Conservation (phyloP, 352 stramenopile genomes). For the Globisporangium alternatum region DNA sequence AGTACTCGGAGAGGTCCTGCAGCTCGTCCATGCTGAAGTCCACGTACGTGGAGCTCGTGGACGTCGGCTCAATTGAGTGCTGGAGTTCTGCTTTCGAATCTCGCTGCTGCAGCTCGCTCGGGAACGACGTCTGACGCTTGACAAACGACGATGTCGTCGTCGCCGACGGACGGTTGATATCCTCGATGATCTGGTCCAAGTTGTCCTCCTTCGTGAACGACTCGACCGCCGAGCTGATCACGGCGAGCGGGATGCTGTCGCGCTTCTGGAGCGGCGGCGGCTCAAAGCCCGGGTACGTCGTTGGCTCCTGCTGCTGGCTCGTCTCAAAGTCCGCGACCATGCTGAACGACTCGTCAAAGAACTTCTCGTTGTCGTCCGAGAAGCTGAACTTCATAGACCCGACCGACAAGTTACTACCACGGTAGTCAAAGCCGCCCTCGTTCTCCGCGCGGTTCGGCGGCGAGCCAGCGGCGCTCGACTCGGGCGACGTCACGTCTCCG, state of each 20-base stretch:
- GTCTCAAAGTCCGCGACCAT: constrained; percentile 30
- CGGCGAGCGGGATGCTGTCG: constrained; percentile 66
- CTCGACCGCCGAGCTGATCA: constrained; percentile 62
- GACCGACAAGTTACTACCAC: constrained; percentile 65
- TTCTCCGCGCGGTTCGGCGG: constrained; percentile 33
- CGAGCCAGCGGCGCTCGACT: constrained; percentile 14
- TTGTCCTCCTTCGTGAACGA: constrained; percentile 76
- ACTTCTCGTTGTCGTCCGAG: constrained; percentile 59
- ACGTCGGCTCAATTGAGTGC: constrained; percentile 31
- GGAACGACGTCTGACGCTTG: constrained; percentile 30
- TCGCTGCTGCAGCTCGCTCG: constrained; percentile 27
- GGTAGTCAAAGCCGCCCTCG: constrained; percentile 32
- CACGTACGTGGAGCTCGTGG: constrained; percentile 36
- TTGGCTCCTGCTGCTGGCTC: constrained; percentile 22
- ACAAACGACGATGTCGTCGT: constrained; percentile 25
- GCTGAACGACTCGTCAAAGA: constrained; percentile 57
- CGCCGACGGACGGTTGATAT: constrained; percentile 58
- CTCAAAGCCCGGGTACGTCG: constrained; percentile 14
- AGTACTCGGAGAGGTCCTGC: constrained; percentile 73
- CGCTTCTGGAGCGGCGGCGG: constrained; percentile 34
- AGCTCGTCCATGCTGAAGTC: constrained; percentile 74
- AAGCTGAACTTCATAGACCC: constrained; percentile 75
- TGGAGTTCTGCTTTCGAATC: constrained; percentile 20
- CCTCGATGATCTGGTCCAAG: constrained; percentile 73
- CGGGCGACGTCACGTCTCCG: constrained; percentile 17